Evolutionary conservation across 1,284 basidiomycete genomes (phyloP).

Genomic region (Pterulicium gracile): DNA sequence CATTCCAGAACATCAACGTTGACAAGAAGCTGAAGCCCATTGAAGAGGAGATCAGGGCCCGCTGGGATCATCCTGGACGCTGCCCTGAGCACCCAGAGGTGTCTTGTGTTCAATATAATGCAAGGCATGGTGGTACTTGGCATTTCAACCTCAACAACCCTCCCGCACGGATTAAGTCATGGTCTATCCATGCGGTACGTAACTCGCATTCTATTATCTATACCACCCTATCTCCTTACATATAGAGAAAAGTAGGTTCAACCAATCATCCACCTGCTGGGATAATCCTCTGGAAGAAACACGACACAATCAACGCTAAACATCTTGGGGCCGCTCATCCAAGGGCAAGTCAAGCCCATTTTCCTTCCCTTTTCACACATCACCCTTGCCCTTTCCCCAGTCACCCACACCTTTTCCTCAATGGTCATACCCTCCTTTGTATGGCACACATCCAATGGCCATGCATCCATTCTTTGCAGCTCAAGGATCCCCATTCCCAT

Average conservation of each 20-base stretch:
- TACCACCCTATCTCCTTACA: not conserved
- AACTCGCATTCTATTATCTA: not conserved
- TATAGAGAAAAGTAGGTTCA: not conserved
- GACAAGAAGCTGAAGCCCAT: not conserved
- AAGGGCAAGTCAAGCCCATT: too few species aligned
- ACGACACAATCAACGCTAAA: not conserved
- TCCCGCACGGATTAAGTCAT: not conserved
- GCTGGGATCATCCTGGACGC: not conserved
- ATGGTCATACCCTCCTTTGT: not conserved
- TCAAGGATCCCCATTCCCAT: not conserved
- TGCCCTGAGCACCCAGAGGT: slow-evolving; percentile 1
- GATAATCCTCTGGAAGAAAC: not conserved
- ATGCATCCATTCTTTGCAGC: not conserved
- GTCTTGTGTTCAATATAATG: not conserved
- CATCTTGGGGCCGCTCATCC: not conserved
- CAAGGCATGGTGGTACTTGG: not conserved
- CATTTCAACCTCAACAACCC: not conserved
- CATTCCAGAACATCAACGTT: not conserved
- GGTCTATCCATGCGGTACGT: not conserved
- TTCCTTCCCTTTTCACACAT: not conserved
- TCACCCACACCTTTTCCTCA: not conserved
- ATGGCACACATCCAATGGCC: not conserved
- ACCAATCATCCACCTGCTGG: not conserved
- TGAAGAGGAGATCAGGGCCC: not conserved
- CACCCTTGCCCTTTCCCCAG: not conserved